Conservation (phyloP, 805 yeast species). For the Candida sakaeoensis region DNA sequence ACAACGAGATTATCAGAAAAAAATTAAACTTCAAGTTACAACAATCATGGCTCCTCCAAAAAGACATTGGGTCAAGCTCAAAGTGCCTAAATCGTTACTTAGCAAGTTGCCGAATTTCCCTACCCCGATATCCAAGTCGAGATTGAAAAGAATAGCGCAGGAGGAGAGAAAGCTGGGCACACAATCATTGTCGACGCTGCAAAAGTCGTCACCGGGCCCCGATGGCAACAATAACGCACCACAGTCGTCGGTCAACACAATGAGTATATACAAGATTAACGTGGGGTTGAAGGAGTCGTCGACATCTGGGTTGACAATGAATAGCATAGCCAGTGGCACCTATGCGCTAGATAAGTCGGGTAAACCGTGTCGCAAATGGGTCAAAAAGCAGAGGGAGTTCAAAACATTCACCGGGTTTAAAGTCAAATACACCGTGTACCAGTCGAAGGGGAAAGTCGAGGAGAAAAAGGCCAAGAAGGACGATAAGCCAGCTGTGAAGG, state of each 20-base stretch:
- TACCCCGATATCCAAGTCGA: conserved; percentile 27
- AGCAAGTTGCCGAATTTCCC: conserved; percentile 32
- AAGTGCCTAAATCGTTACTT: conserved; percentile 27
- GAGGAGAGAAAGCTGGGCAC: conserved; percentile 25
- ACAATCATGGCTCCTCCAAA: conserved; percentile 31
- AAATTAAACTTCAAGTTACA: not conserved
- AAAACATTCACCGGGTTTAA: conserved; percentile 44
- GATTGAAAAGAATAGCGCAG: conserved; percentile 28
- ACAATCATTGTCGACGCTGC: conserved; percentile 25
- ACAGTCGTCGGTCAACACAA: conserved; percentile 5
- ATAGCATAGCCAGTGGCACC: conserved; percentile 22
- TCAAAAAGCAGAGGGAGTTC: conserved; percentile 29
- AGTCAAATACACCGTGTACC: conserved; percentile 22
- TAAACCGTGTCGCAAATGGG: conserved; percentile 31
- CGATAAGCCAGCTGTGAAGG: not conserved
- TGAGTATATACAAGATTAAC: conserved; percentile 27
- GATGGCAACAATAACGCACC: not conserved
- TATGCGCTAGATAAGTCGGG: conserved; percentile 35
- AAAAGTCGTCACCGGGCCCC: conserved; percentile 11
- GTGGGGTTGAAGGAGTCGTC: conserved; percentile 38
- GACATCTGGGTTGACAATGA: conserved; percentile 40
- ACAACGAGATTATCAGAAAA: no score
- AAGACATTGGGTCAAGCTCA: conserved; percentile 31
- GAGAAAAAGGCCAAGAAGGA: conserved; percentile 1
- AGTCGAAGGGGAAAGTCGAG: conserved; percentile 12